Evolutionary conservation across 2,329 filamentous ascomycete species (phyloP).

Genomic region (Xylaria sp.): DNA sequence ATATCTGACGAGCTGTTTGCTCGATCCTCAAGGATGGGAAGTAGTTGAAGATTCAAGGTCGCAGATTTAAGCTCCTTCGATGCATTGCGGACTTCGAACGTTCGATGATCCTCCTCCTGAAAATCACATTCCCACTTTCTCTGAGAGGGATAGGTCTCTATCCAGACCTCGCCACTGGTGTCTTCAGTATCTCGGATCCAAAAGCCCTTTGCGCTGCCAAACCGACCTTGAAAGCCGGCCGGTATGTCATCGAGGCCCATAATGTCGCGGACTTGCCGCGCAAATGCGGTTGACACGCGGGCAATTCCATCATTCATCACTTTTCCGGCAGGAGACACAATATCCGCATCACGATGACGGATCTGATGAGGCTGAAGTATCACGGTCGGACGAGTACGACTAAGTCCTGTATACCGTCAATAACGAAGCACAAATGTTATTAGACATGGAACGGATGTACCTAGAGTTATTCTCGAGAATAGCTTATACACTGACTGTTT

Average conservation of each 20-base stretch:
- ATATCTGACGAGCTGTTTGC: slow-evolving; percentile 59
- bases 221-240: slow-evolving; percentile 73
- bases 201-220: slow-evolving; percentile 79
- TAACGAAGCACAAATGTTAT: neutral
- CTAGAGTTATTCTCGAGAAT: slow-evolving; percentile 66
- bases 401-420: slow-evolving; percentile 58
- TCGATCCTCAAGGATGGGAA: slow-evolving; percentile 73
- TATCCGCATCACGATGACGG: slow-evolving; percentile 49
- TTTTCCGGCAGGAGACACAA: slow-evolving; percentile 53
- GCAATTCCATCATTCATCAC: slow-evolving; percentile 76
- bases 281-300: slow-evolving; percentile 70
- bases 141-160: slow-evolving; percentile 74
- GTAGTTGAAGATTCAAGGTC: slow-evolving; percentile 72
- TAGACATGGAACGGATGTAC: slow-evolving; percentile 47
- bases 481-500: slow-evolving; percentile 63
- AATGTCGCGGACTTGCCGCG: slow-evolving; percentile 59
- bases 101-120: slow-evolving; percentile 61
- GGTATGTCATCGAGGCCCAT: slow-evolving; percentile 67
- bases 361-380: slow-evolving; percentile 61
- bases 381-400: slow-evolving; percentile 59
- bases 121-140: slow-evolving; percentile 71
- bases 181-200: slow-evolving; percentile 72
- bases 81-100: slow-evolving; percentile 70
- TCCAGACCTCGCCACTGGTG: slow-evolving; percentile 65
- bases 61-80: slow-evolving; percentile 62